A percentile compares a stretch with the other conserved stretches of the same genome.
Conservation (phyloP, 345 rosid genomes). For the Salix suchowensis region DNA sequence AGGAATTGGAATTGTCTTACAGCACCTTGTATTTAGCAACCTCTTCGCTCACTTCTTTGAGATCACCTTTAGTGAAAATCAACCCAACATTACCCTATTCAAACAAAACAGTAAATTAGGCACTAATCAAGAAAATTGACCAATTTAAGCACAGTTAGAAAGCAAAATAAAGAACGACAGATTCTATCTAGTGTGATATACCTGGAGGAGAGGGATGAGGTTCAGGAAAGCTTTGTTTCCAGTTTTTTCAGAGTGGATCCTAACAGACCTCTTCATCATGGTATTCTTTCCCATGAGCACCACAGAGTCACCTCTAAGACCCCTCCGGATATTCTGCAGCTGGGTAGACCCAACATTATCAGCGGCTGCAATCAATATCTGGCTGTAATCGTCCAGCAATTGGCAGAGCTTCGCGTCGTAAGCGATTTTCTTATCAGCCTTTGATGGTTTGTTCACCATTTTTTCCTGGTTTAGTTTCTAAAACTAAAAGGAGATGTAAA, state of each 20-base stretch:
- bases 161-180: constrained; percentile 1
- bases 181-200: too few species aligned
- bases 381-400: constrained; percentile 72
- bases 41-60: constrained; percentile 94
- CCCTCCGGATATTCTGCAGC: constrained; percentile 79
- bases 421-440: constrained; percentile 73
- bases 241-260: constrained; percentile 71
- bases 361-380: constrained; percentile 70
- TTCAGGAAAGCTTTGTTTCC: constrained; percentile 53
- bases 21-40: constrained; percentile 88
- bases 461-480: neutral
- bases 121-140: neutral
- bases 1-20: neutral
- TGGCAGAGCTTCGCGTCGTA: constrained; percentile 79
- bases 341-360: constrained; percentile 93
- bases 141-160: neutral
- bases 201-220: constrained; percentile 81
- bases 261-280: constrained; percentile 87
- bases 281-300: constrained; percentile 97
- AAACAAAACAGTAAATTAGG: neutral
- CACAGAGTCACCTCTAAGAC: constrained; percentile 75
- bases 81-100: constrained; percentile 84
- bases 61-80: constrained; percentile 94
- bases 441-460: constrained; percentile 50
- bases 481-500: neutral